These are phyloP conservation scores for Claviceps humidiphila DNA, from an alignment of 2,329 filamentous ascomycete species.

Conservation along the genomic window DNA sequence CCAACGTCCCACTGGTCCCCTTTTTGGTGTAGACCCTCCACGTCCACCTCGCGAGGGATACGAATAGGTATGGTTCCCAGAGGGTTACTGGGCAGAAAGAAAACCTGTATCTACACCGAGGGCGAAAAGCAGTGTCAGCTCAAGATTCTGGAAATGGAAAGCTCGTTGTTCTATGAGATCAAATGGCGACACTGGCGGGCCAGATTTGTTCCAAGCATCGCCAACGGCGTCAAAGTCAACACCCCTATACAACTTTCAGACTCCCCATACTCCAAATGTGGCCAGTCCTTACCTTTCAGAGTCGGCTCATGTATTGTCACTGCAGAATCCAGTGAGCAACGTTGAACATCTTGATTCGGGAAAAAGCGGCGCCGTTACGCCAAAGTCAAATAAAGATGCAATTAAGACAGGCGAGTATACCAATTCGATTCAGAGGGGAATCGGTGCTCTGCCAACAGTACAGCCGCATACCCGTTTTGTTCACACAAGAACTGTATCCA, in stretches of 20 bases:
- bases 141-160: conserved; percentile 28
- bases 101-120: conserved; percentile 15
- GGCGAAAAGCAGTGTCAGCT: conserved; percentile 20
- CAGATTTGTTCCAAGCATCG: conserved; percentile 11
- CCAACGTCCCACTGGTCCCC: conserved; percentile 3
- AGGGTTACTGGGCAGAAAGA: conserved; percentile 51
- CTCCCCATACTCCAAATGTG: conserved; percentile 10
- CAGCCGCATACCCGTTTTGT: not conserved
- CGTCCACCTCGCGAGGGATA: conserved; percentile 38
- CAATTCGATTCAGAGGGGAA: not conserved
- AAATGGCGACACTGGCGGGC: conserved; percentile 19
- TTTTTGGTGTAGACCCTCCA: conserved; percentile 35
- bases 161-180: conserved; percentile 25
- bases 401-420: not conserved
- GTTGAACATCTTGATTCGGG: conserved; percentile 4
- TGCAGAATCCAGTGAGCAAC: conserved; percentile 23
- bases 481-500: not conserved
- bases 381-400: not conserved
- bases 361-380: conserved; percentile 6
- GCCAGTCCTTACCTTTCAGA: conserved; percentile 34
- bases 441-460: not conserved
- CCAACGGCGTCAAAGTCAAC: conserved; percentile 12
- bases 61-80: conserved; percentile 52
- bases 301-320: conserved; percentile 32
- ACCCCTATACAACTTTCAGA: conserved; percentile 5